Conservation (phyloP, 2,329 filamentous ascomycete genomes). For the Claviceps cyperi region DNA sequence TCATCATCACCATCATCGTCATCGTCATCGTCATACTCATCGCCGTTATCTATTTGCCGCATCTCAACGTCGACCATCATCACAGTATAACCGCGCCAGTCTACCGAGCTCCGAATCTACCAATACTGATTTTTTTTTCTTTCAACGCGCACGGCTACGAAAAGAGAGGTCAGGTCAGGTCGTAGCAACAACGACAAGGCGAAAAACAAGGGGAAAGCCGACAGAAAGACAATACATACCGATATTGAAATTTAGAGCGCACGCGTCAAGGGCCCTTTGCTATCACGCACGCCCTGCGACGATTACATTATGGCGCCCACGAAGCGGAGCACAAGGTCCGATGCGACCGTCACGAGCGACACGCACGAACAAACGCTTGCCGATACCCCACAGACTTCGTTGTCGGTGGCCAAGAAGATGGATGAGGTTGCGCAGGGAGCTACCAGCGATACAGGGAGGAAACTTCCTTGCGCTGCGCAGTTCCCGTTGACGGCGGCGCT, state of each 20-base stretch:
- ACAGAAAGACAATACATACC: no score
- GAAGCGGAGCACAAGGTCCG: slow-evolving; percentile 11
- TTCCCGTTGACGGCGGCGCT: slow-evolving; percentile 39
- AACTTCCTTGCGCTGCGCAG: slow-evolving; percentile 29
- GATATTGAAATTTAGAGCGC: no score
- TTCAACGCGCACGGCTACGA: not conserved
- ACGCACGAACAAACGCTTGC: not conserved
- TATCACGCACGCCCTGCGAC: not conserved
- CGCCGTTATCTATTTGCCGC: not conserved
- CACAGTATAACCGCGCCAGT: not conserved
- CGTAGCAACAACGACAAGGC: not conserved
- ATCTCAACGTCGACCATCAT: no score
- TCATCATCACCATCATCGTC: not conserved
- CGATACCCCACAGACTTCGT: not conserved
- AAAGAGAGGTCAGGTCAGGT: not conserved
- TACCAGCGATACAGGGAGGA: slow-evolving; percentile 5
- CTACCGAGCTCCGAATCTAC: not conserved
- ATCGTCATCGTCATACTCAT: not conserved
- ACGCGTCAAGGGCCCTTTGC: not conserved
- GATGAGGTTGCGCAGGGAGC: slow-evolving; percentile 2
- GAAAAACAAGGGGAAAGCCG: not conserved
- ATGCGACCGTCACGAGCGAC: slow-evolving; percentile 6
- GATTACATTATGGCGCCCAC: slow-evolving; percentile 9
- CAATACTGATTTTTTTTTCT: not conserved
- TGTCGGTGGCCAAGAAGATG: slow-evolving; percentile 8